Percentiles rank a stretch among this genome's conserved stretches.
Evolutionary conservation across 2,329 filamentous ascomycete species (phyloP).

Genomic region (Penicillium frequentans): DNA sequence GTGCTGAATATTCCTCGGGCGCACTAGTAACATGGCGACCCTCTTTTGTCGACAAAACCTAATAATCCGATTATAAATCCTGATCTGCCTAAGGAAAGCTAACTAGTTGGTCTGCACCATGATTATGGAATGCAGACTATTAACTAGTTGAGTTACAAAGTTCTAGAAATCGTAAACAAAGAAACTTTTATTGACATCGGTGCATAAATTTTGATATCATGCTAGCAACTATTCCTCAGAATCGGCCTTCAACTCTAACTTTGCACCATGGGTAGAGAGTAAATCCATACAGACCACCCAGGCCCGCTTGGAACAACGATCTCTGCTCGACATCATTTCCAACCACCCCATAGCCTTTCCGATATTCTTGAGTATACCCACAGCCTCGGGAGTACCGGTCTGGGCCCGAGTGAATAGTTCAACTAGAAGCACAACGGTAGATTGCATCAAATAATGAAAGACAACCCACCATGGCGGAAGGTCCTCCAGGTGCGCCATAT

Average conservation of each 20-base stretch:
- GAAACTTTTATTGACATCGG: too few relatives aligned
- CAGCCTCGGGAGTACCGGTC: not conserved
- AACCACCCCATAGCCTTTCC: not conserved
- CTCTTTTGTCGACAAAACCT: too few relatives aligned
- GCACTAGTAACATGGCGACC: too few relatives aligned
- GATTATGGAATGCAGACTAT: too few relatives aligned
- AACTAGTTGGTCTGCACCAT: too few relatives aligned
- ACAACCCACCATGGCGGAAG: not conserved
- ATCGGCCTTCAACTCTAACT: not conserved
- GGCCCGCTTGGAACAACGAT: not conserved
- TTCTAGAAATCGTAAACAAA: too few relatives aligned
- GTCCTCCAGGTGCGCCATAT: not conserved
- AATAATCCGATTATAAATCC: not conserved
- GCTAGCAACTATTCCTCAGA: not conserved
- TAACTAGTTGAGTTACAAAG: too few relatives aligned
- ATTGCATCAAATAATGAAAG: not conserved
- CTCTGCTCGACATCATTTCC: not conserved
- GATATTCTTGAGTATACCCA: not conserved
- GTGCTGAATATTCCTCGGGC: too few relatives aligned
- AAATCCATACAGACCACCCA: not conserved
- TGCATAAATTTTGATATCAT: too few relatives aligned
- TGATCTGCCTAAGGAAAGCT: too few relatives aligned
- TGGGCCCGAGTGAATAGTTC: not conserved
- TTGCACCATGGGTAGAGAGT: not conserved
- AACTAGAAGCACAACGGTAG: not conserved